Conservation (phyloP, 23 red algal species). For the Gracilaria gracilis region DNA sequence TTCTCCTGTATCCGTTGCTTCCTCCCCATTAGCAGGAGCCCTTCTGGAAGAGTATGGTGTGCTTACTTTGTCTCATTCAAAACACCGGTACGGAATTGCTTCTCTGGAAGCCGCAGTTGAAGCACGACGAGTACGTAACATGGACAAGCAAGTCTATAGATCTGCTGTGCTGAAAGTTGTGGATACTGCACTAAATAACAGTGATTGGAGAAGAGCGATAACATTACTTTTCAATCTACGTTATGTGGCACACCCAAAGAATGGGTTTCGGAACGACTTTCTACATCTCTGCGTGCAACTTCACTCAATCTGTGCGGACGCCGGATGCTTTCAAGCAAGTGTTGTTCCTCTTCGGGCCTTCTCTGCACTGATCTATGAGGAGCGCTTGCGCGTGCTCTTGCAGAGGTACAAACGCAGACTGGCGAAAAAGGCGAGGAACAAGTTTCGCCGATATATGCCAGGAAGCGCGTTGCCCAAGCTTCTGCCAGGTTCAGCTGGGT, state of each 20-base stretch:
- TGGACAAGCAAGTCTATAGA: conserved; percentile 46
- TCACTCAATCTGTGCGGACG: conserved; percentile 56
- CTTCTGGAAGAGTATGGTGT: conserved; percentile 65
- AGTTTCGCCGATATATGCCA: conserved; percentile 52
- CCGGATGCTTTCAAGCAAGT: conserved; percentile 78
- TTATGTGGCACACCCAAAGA: conserved; percentile 51
- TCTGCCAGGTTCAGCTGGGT: conserved; percentile 38
- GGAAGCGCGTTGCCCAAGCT: conserved; percentile 54
- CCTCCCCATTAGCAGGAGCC: conserved; percentile 51
- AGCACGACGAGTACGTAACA: conserved; percentile 43
- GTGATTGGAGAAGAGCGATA: conserved; percentile 72
- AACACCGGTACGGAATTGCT: conserved; percentile 79
- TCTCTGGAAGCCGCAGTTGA: conserved; percentile 72
- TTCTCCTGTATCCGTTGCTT: conserved; percentile 62
- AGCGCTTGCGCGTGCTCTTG: conserved; percentile 70
- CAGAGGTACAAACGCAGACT: conserved; percentile 59
- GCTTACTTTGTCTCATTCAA: conserved; percentile 51
- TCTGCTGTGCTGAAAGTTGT: conserved; percentile 49
- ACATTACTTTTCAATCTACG: conserved; percentile 61
- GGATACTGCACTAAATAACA: conserved; percentile 50
- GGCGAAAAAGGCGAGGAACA: conserved; percentile 63
- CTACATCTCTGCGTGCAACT: conserved; percentile 64
- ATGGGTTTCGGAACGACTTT: conserved; percentile 74
- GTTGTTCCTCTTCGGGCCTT: conserved; percentile 75
- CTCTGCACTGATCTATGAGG: conserved; percentile 72